Base-by-base conservation (phyloP, 192 early-diverging fungal species). In the Backusella westeae region DNA sequence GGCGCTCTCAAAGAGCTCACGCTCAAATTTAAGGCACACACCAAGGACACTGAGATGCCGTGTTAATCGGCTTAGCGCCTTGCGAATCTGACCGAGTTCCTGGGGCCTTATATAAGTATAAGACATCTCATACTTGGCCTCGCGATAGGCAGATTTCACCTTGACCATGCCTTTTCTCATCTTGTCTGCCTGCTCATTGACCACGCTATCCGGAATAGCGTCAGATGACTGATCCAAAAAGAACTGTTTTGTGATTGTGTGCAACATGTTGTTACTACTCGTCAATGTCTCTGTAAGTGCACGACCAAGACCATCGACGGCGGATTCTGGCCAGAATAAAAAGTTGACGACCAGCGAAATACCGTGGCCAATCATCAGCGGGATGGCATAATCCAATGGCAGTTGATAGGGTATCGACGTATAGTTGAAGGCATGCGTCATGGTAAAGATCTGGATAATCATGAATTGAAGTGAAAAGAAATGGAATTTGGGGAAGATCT, bases 261-360 rank as follows among this genome's bases (percentile, higher is more conserved):
- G 70, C 12, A 83, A 70, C 78, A 83, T 78, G 8, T 74, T 56
- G 63, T 56, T 77, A 65, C 78, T 80, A 19, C 73, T 74, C 7
- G 69, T 75, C 26, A 83, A 23, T 2, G 82, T 78, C 21, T 83
- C 82, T 34, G 78, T 52, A 5, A 83, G 34, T 26, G 82, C 82
- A 1, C 82, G 75, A 10, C 82, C 81, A 9, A 88, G 73, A 0
- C 87, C 85, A 67, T 88, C 83, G 15, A 82, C 82, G 4, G 87
- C 87, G 6, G 87, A 83, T 34, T 88, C 87, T 19, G 83, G 85
- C 87, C 87, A 88, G 14, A 81, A 39, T 2, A 82, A 6, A 17
- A 86, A 59, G 15, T 83, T 86, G 72, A 83, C 78, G n/a, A 79
- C 53, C 15, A 86, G 59, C 34, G 82, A 82, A 29, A 88, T 74